Evolutionary conservation across 371 early-diverging fungal genomes (phyloP), one percentile per base, ranked within the genome.

Genomic region (Rhizopus sp.): DNA sequence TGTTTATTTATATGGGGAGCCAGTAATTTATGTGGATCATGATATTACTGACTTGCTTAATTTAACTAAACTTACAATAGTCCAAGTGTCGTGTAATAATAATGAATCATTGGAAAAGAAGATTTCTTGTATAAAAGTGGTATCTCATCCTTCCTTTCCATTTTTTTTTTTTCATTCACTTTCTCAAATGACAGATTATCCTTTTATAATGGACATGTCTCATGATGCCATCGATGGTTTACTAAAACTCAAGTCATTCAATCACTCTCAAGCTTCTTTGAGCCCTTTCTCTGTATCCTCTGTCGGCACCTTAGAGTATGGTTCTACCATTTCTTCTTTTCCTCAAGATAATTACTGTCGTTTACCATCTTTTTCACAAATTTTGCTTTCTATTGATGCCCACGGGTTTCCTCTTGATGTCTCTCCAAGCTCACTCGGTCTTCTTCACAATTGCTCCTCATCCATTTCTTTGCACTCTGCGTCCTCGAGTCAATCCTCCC

Each of bases 171-270:
- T 10, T 37, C 38, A 37, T 13, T 37, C 7, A 37, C 23, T 23
- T 23, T 23, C 23, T 23, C 2, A 23, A 23, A 23, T 23, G 23
- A 2, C 23, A 23, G 23, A 23, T 23, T 23, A 23, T 23, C 23
- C 23, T 23, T 23, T 23, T 2, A 23, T 23, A 23, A 23, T 2
- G 2, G 13, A 37, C 13, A 37, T 37, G 38, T 10, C 7, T 37
- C 38, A 42, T 13, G n/a, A 42, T 2, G 15, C 44, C 7, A n/a
- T 42, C 3, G 59, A 59, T 45, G 59, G 52, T 29, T 46, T 59
- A 3, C 35, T 52, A 9, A 42, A 17, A 16, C 44, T 42, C n/a
- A 42, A 42, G n/a, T 7, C 44, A 17, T n/a, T 42, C n/a, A 23
- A 23, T 23, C 7, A 42, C 5, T 42, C 44, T 10, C 44, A 42